Evolutionary conservation across 148 eudicot genomes (phyloP).

Genomic region (Vaccinium vitisidaea): DNA sequence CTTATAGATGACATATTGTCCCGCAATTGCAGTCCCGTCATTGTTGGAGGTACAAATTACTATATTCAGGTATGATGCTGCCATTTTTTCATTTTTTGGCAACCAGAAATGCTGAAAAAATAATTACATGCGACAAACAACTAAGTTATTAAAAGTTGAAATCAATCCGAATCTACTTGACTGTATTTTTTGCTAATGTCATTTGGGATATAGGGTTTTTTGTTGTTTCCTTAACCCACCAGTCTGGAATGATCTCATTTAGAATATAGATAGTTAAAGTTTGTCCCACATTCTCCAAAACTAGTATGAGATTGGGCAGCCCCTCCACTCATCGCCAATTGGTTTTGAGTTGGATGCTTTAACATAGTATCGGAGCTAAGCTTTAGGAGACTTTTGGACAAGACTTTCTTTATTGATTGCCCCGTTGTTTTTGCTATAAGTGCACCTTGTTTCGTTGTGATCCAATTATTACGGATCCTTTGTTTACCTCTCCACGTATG

Average conservation of each 20-base stretch:
- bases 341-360: too few relatives aligned
- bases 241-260: not conserved
- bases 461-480: too few relatives aligned
- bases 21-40: constrained; percentile 65
- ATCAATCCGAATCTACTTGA: not conserved
- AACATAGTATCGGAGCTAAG: too few relatives aligned
- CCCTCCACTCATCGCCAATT: too few relatives aligned
- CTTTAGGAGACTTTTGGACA: too few relatives aligned
- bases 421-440: too few relatives aligned
- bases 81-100: not conserved
- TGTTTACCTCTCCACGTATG: too few relatives aligned
- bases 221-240: not conserved
- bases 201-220: not conserved
- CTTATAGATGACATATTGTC: constrained; percentile 67
- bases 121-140: not conserved
- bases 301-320: too few relatives aligned
- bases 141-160: not conserved
- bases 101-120: not conserved
- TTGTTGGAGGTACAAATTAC: constrained; percentile 96
- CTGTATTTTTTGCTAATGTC: not conserved
- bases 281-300: too few relatives aligned
- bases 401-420: too few relatives aligned
- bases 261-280: too few relatives aligned
- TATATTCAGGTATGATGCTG: constrained; percentile 75
- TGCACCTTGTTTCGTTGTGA: too few relatives aligned